Evolutionary conservation across 352 stramenopile genomes (phyloP), one percentile per base, ranked within the genome.

Genomic region (Ophiocytium majus): DNA sequence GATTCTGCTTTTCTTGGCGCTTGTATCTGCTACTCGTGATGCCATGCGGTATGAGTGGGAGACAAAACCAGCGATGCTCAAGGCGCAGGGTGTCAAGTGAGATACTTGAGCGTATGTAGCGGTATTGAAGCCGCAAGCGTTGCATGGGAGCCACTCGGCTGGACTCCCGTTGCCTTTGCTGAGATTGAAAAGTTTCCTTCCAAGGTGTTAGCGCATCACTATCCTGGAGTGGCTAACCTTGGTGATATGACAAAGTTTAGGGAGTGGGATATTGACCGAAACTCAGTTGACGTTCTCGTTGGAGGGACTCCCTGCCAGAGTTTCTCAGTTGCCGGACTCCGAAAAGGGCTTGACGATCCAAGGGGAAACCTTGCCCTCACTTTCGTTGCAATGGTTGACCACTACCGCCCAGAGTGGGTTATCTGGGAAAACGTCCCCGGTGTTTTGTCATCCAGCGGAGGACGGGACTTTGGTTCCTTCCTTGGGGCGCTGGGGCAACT

Each of bases 381-480:
- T 23, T 71, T 71, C 28, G 57, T 71, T 23, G n/a, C n/a, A n/a
- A n/a, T n/a, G n/a, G n/a, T n/a, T n/a, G 28, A 71, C 57, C 19
- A 28, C 23, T 28, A 23, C 28, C 57, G 57, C 57, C n/a, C n/a
- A n/a, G n/a, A n/a, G n/a, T 23, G 28, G 19, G 57, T 71, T 28
- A 28, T 71, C 57, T 71, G 57, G 57, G 57, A 71, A 71, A 71
- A 71, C 57, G 57, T 71, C 57, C 57, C 57, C 57, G 57, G 57
- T 28, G 57, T 71, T 28, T 28, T 71, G 23, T 71, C 57, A 23
- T 23, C 57, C 57, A n/a, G n/a, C n/a, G n/a, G n/a, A n/a, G n/a
- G n/a, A n/a, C 23, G 28, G 57, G 57, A 71, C 57, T 71, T 71
- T 28, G 57, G 57, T 23, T 71, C 19, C 28, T 71, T 71, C 57